phyloP scores from a whole-genome alignment of 306 rosid species.

The Phaseolus lunatus region DNA sequence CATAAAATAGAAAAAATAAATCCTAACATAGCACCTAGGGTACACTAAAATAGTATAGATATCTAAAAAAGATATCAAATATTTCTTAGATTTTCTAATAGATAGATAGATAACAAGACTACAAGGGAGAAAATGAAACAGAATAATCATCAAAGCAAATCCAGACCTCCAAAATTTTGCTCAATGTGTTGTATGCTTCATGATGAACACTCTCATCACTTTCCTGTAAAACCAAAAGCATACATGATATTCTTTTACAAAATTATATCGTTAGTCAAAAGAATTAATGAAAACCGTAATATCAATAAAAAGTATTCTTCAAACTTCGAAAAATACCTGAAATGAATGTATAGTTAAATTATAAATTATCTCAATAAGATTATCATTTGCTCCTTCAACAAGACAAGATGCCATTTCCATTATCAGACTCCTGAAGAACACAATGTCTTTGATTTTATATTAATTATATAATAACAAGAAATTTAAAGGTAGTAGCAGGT shows the following conservation, averaged over 20 bases:
- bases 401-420: slow-evolving; percentile 82
- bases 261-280: slow-evolving; percentile 30
- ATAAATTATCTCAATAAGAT: slow-evolving; percentile 75
- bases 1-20: too few relatives aligned
- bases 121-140: slow-evolving; percentile 15
- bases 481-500: slow-evolving; percentile 22
- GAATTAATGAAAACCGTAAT: neutral
- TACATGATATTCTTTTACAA: slow-evolving; percentile 17
- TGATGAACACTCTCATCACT: slow-evolving; percentile 54
- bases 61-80: too few relatives aligned
- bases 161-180: slow-evolving; percentile 82
- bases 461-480: slow-evolving; percentile 32
- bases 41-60: neutral
- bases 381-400: slow-evolving; percentile 75
- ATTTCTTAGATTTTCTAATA: too few relatives aligned
- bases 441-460: slow-evolving; percentile 26
- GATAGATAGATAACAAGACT: neutral
- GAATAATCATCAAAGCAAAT: slow-evolving; percentile 6
- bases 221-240: slow-evolving; percentile 55
- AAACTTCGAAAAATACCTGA: slow-evolving; percentile 62
- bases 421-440: slow-evolving; percentile 62
- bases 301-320: slow-evolving; percentile 27
- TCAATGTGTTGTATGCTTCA: slow-evolving; percentile 75
- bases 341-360: slow-evolving; percentile 58
- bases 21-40: neutral